Percentiles rank a stretch among this genome's conserved stretches.
These are phyloP conservation scores for Cylindricascospora bacillispora DNA, from an alignment of 1,139 yeast genomes.

Conservation along the genomic window DNA sequence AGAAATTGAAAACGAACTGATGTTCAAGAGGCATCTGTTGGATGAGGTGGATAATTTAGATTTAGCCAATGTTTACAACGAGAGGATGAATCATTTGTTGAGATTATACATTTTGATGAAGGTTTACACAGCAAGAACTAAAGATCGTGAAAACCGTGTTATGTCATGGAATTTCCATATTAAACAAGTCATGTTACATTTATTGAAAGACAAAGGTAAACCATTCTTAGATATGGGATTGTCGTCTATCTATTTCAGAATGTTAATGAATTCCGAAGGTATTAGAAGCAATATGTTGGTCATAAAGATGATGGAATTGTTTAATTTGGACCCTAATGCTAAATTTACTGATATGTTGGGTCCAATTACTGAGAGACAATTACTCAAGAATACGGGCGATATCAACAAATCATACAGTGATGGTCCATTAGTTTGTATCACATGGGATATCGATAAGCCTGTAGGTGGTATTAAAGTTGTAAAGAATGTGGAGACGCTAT, in stretches of 20 bases:
- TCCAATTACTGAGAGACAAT: constrained; percentile 29
- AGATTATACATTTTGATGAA: constrained; percentile 26
- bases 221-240: constrained; percentile 68
- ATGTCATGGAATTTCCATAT: constrained; percentile 50
- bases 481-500: constrained; percentile 38
- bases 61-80: constrained; percentile 21
- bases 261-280: constrained; percentile 52
- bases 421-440: constrained; percentile 32
- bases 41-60: constrained; percentile 27
- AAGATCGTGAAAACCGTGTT: constrained; percentile 18
- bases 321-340: constrained; percentile 49
- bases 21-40: constrained; percentile 23
- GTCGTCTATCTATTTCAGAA: constrained; percentile 46
- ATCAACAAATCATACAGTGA: constrained; percentile 5
- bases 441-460: constrained; percentile 54
- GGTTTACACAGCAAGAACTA: constrained; percentile 22
- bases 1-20: constrained; percentile 32
- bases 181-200: constrained; percentile 62
- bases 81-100: constrained; percentile 20
- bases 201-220: constrained; percentile 43
- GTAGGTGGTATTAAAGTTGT: constrained; percentile 59
- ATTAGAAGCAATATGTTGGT: constrained; percentile 47
- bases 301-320: constrained; percentile 56
- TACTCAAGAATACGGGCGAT: constrained; percentile 3
- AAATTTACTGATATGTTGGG: constrained; percentile 61